A percentile compares a stretch with the other conserved stretches of the same genome.
Conservation (phyloP, 345 rosid species). For the Sonneratia alba region DNA sequence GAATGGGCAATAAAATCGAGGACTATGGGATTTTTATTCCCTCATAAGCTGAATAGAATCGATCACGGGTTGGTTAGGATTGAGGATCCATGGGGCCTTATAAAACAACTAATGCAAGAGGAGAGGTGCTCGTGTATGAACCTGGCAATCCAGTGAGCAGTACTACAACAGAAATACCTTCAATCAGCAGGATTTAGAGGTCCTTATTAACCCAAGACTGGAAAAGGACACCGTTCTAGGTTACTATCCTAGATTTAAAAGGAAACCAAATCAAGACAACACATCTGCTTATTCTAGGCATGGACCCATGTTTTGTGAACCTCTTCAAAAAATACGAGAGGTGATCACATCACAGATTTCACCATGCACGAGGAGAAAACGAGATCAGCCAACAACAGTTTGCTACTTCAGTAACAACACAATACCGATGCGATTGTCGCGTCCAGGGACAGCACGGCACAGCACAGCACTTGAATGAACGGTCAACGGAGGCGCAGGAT, state of each 20-base stretch:
- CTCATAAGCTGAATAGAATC: no score
- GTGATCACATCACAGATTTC: not conserved
- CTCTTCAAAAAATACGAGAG: not conserved
- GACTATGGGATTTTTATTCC: no score
- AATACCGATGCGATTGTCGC: not conserved
- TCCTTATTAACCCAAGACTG: not conserved
- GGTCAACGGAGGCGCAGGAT: conserved; percentile 41
- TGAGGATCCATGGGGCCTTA: no score
- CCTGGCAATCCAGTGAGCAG: not conserved
- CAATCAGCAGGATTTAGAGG: not conserved
- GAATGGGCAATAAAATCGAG: no score
- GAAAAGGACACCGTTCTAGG: not conserved
- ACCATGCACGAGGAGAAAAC: no score
- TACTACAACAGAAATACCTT: not conserved
- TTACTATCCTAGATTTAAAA: no score
- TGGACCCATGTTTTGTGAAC: not conserved
- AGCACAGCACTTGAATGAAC: not conserved
- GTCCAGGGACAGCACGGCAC: not conserved
- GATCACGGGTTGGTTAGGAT: no score
- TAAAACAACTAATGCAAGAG: no score
- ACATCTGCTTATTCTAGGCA: not conserved
- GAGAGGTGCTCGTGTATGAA: not conserved
- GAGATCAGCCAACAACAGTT: no score
- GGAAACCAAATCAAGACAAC: not conserved
- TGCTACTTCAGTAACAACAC: not conserved